Base-by-base conservation (phyloP, 768 basidiomycete species). In the Podaxis pistillaris region DNA sequence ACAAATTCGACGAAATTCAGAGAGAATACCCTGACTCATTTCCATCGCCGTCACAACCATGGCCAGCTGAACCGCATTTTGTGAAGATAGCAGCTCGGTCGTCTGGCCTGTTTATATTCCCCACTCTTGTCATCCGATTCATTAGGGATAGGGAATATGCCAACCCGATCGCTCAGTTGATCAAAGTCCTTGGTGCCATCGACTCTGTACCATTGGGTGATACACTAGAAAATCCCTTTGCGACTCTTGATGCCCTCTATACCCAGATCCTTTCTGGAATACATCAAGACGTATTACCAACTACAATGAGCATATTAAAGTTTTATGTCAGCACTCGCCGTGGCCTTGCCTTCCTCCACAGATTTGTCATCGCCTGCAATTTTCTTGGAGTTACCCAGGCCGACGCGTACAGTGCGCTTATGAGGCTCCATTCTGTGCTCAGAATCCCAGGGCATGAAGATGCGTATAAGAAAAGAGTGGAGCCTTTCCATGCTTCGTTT, bases 51-150 rank as follows among this genome's bases (percentile, higher is more conserved):
- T 26, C 36, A 12, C 54, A 62, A 28, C 64, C 65, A 30, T 74
- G 71, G 73, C 73, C 71, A 4, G 2, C 58, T 4, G 13, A 46
- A 0, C 41, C 60, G 4, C 40, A 63, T 3, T 50, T 70, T 2
- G 37, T 65, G 8, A 22, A 19, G 1, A 63, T 74, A 1, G 66
- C 67, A 0, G 13, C 64, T 3, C 69, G 66, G 22, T 65, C 72
- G 7, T 67, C 66, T 6, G 69, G 71, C 9, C 67, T 67, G 52
- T 72, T 72, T 50, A 67, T 74, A 36, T 74, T 71, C 24, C 66
- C 65, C 3, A 64, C 69, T 1, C 68, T 67, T 13, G 63, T 67
- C 44, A 51, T 71, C 3, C 66, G 68, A 24, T 72, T 65, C 59
- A 59, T 72, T 37, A 67, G 56, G 15, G 64, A 65, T 11, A 24